Evolutionary conservation across 768 basidiomycete species (phyloP), one percentile per base, ranked within the genome.

Genomic region (Lactarius vividus): DNA sequence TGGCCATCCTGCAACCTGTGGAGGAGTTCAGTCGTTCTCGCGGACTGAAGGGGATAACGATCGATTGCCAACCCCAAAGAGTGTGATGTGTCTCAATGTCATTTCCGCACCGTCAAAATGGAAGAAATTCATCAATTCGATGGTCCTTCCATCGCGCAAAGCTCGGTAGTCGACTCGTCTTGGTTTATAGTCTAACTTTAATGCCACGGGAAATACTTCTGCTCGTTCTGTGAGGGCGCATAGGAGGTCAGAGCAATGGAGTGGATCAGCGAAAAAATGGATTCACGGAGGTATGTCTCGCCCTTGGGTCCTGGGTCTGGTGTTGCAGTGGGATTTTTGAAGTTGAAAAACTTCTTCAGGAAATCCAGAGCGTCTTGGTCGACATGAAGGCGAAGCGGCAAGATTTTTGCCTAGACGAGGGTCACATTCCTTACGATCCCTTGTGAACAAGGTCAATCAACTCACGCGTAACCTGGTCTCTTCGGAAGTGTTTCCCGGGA

Each of bases 51-150:
- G 9, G 56, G 39, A 6, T 4, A 52, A 16, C 2, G 55, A 82
- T 49, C 8, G 33, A 29, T 23, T 20, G 49, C 93, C 73, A 75
- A 98, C 96, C 35, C 97, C 97, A 66, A 89, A 86, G 37, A 98
- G 75, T 20, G 92, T 94, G 69, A 98, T 89, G 72, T 97, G 95
- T 63, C 97, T 83, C 60, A 99, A 76, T 0, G 95, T 97, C 94
- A 99, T 98, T 76, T 98, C 97, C 4, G 96, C 92, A 0, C 94
- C 96, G 71, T 98, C 97, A 70, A 98, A 99, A 77, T 98, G 96
- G 88, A 99, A 99, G 76, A 99, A 98, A 74, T 99, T 99, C 96
- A 99, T 98, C 55, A 99, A 77, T 74, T 99, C 97, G 66, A 96
- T 96, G 0, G 94, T 95, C 75, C 83, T 86, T 16, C 97, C 97